Conservation (phyloP, 495 filamentous ascomycete genomes). For the Podospora pseudopauciseta region DNA sequence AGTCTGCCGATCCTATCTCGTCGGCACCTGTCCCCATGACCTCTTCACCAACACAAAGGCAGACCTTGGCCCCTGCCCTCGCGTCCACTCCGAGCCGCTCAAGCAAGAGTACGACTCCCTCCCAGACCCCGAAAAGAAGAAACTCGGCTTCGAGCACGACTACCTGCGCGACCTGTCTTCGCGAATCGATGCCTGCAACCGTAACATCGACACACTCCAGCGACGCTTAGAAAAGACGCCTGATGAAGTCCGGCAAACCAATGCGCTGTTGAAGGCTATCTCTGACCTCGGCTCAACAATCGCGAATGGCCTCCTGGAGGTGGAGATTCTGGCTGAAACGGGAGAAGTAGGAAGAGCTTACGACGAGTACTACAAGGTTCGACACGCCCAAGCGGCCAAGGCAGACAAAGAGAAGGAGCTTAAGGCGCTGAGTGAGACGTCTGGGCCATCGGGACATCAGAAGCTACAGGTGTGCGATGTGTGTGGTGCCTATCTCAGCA, state of each 20-base stretch:
- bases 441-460: constrained; percentile 89
- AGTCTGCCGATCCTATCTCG: constrained; percentile 92
- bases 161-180: constrained; percentile 93
- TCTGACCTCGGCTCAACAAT: constrained; percentile 75
- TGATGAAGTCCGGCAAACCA: constrained; percentile 97
- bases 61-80: constrained; percentile 87
- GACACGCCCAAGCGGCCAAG: constrained; percentile 75
- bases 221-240: constrained; percentile 92
- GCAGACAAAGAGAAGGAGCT: constrained; percentile 83
- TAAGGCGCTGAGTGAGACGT: constrained; percentile 86
- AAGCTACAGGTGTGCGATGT: constrained; percentile 99
- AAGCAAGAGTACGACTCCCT: constrained; percentile 81
- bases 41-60: constrained; percentile 99
- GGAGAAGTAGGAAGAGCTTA: constrained; percentile 76
- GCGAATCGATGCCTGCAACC: constrained; percentile 95
- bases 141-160: constrained; percentile 91
- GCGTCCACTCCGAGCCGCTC: constrained; percentile 82
- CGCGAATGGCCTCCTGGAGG: constrained; percentile 77
- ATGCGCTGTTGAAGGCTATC: constrained; percentile 84
- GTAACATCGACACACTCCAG: constrained; percentile 86
- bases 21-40: constrained; percentile 94
- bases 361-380: constrained; percentile 80
- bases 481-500: constrained; percentile 81
- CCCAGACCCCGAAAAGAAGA: constrained; percentile 61
- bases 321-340: constrained; percentile 78